A percentile compares a stretch with the other conserved stretches of the same genome.
phyloP scores from a whole-genome alignment of 1,284 basidiomycete genomes.

The Sutorius eximius region DNA sequence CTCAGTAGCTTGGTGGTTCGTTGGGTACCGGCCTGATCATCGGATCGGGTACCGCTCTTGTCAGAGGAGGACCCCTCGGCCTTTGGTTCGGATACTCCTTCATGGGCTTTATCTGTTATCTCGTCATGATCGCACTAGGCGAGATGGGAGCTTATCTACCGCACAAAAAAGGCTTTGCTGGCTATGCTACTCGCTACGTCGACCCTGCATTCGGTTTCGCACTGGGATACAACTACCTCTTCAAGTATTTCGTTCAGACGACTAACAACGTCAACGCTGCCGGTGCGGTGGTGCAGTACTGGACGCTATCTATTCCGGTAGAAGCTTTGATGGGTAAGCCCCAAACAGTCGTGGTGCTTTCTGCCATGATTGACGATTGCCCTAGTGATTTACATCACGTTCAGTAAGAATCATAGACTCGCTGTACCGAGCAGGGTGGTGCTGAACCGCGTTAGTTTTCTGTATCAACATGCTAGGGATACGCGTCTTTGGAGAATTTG shows the following conservation, averaged over 20 bases:
- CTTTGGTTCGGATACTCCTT: constrained; percentile 27
- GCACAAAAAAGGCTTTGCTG: constrained; percentile 44
- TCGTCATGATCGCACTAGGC: constrained; percentile 40
- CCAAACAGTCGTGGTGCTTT: not conserved
- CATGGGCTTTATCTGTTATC: constrained; percentile 26
- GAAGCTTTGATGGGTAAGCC: constrained; percentile 13
- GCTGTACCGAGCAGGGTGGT: not conserved
- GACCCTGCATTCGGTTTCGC: constrained; percentile 53
- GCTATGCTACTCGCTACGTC: constrained; percentile 46
- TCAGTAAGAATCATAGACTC: constrained; percentile 11
- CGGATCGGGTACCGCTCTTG: constrained; percentile 26
- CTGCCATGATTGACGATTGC: not conserved
- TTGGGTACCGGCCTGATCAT: constrained; percentile 16
- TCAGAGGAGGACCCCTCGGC: constrained; percentile 27
- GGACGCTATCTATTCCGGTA: constrained; percentile 12
- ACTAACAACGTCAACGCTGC: constrained; percentile 10
- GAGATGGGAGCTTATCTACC: constrained; percentile 42
- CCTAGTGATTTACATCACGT: constrained; percentile 13
- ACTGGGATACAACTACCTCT: constrained; percentile 39
- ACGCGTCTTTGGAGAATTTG: constrained; percentile 36
- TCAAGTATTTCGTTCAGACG: constrained; percentile 13
- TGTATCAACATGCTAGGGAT: constrained; percentile 33
- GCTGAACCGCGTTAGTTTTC: constrained; percentile 28
- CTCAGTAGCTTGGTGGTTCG: constrained; percentile 9
- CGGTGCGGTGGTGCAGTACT: constrained; percentile 8